Percentiles rank a stretch among this genome's conserved stretches.
These are phyloP conservation scores for Apiospora saccharicola DNA, from an alignment of 2,329 filamentous ascomycete genomes.

Conservation along the genomic window DNA sequence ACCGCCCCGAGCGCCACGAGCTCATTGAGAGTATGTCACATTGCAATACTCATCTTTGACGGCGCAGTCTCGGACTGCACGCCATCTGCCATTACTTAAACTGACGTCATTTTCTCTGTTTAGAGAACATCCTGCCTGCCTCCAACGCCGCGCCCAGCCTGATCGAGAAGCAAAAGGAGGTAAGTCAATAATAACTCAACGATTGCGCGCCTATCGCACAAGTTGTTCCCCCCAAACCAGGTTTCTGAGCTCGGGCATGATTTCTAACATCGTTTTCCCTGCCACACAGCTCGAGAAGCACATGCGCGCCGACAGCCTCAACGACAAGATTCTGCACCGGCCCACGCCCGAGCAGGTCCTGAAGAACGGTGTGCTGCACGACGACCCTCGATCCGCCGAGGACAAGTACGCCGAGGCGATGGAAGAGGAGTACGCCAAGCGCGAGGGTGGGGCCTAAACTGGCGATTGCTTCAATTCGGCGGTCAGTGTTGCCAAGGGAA, in stretches of 20 bases:
- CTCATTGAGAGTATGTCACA: conserved; percentile 76
- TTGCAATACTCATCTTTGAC: conserved; percentile 29
- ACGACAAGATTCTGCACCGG: conserved; percentile 83
- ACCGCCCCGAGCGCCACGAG: conserved; percentile 77
- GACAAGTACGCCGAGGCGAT: conserved; percentile 67
- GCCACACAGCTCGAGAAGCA: conserved; percentile 72
- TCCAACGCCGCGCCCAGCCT: conserved; percentile 80
- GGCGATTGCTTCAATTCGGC: not conserved
- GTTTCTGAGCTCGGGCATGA: not conserved
- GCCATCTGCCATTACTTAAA: not conserved
- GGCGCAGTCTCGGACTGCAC: not conserved
- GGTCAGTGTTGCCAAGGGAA: not conserved
- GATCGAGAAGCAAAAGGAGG: conserved; percentile 80
- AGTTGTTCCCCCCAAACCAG: not conserved
- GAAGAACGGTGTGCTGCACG: conserved; percentile 79
- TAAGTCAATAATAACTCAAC: conserved; percentile 38
- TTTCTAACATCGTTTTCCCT: not conserved
- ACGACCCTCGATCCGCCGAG: conserved; percentile 67
- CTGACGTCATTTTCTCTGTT: conserved; percentile 27
- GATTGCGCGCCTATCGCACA: not conserved
- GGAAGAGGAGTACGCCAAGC: conserved; percentile 69
- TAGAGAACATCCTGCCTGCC: conserved; percentile 87
- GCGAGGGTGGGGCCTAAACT: conserved; percentile 65
- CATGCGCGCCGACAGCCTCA: conserved; percentile 86
- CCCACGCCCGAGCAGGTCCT: conserved; percentile 80